Evolutionary conservation across 345 rosid genomes (phyloP).

Genomic region (Populus tremula): DNA sequence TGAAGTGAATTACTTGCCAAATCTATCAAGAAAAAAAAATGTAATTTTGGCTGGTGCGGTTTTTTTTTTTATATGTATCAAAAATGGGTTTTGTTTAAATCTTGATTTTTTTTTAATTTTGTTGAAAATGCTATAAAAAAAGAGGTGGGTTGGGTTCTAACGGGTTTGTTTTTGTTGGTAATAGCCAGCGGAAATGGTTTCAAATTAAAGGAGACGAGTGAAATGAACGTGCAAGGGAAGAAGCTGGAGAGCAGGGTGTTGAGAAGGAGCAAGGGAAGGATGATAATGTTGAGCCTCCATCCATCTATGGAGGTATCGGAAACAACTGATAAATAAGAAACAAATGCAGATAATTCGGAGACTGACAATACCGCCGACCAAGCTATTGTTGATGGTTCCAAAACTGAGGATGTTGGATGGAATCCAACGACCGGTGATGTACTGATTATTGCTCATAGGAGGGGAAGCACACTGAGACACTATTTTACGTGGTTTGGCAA

Average conservation of each 20-base stretch:
- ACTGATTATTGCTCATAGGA: too few relatives aligned
- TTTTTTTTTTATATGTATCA: too few relatives aligned
- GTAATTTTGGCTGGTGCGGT: too few relatives aligned
- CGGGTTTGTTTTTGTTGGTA: constrained; percentile 4
- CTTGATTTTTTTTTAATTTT: not conserved
- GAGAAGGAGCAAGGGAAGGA: constrained; percentile 29
- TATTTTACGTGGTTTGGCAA: too few relatives aligned
- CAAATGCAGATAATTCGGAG: constrained; percentile 16
- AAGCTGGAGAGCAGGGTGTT: constrained; percentile 15
- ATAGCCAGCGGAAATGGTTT: constrained; percentile 46
- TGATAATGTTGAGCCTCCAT: constrained; percentile 6
- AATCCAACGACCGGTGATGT: too few relatives aligned
- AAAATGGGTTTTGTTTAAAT: too few relatives aligned
- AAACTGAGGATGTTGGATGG: too few relatives aligned
- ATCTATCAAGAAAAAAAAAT: too few relatives aligned
- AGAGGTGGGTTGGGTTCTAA: not conserved
- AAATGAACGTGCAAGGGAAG: constrained; percentile 23
- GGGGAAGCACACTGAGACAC: too few relatives aligned
- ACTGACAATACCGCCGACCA: constrained; percentile 17
- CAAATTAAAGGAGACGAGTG: constrained; percentile 24
- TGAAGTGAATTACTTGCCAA: too few relatives aligned
- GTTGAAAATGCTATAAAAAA: not conserved
- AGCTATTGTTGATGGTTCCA: constrained; percentile 23
- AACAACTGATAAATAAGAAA: constrained; percentile 14
- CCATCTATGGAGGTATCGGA: constrained; percentile 11